Evolutionary conservation across 129 eudicot genomes (phyloP).

Genomic region (Flaveria ramosissima): DNA sequence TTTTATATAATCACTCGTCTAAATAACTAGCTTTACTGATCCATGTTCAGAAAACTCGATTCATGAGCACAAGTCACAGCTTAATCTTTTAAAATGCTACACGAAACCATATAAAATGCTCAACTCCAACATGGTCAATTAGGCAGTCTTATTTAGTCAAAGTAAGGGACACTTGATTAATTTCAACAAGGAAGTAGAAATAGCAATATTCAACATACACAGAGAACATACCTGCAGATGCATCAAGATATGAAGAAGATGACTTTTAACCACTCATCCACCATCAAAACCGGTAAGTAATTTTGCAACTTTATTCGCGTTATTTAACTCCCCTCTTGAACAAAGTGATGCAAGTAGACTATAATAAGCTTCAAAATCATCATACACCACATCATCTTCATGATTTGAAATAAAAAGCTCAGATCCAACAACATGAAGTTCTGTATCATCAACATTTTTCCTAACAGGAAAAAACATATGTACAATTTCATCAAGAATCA

Average conservation of each 20-base stretch:
- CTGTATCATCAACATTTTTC: constrained; percentile 32
- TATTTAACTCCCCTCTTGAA: constrained; percentile 55
- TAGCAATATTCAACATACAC: neutral
- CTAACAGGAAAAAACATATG: constrained; percentile 47
- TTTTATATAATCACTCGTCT: no score
- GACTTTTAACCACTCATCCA: constrained; percentile 25
- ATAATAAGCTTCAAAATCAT: constrained; percentile 53
- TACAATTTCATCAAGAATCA: constrained; percentile 66
- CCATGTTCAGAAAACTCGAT: no score
- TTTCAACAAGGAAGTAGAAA: neutral
- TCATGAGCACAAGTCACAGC: no score
- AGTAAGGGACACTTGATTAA: no score
- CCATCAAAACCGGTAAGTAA: constrained; percentile 40
- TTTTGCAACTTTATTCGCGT: constrained; percentile 59
- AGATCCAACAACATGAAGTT: constrained; percentile 25
- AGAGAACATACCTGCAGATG: constrained; percentile 17
- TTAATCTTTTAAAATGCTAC: no score
- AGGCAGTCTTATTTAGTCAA: no score
- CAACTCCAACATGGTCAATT: no score
- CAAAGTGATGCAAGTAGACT: constrained; percentile 44
- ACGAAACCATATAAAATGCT: no score
- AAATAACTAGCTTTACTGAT: no score
- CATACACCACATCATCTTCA: constrained; percentile 31
- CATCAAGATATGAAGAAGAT: constrained; percentile 13
- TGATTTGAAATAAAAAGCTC: constrained; percentile 20